Percentiles rank a stretch among this genome's conserved stretches.
Conservation (phyloP, 2,329 filamentous ascomycete species). For the Sphaerulina populicola region DNA sequence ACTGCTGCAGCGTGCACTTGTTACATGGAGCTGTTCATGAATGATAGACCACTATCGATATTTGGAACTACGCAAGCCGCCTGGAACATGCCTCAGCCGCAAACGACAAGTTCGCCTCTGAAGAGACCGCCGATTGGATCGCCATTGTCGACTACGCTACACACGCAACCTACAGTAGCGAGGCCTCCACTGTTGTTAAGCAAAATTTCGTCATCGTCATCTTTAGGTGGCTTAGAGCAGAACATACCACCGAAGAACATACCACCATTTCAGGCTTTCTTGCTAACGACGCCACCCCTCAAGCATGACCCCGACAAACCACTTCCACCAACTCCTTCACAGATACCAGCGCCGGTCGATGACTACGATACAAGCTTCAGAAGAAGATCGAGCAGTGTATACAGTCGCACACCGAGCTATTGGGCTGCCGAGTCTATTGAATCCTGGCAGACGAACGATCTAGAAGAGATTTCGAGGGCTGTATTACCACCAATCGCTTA, state of each 20-base stretch:
- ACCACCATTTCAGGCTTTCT: slow-evolving; percentile 30
- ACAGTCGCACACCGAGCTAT: slow-evolving; percentile 29
- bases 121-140: slow-evolving; percentile 16
- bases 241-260: slow-evolving; percentile 23
- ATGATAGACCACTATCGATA: slow-evolving; percentile 22
- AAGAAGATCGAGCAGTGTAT: slow-evolving; percentile 30
- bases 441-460: slow-evolving; percentile 19
- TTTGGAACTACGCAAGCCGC: slow-evolving; percentile 20
- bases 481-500: slow-evolving; percentile 26
- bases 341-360: not conserved
- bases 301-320: slow-evolving; percentile 27
- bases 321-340: slow-evolving; percentile 23
- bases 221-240: slow-evolving; percentile 23
- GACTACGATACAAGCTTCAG: not conserved
- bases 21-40: slow-evolving; percentile 21
- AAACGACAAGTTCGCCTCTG: slow-evolving; percentile 4
- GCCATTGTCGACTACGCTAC: slow-evolving; percentile 9
- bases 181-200: slow-evolving; percentile 6
- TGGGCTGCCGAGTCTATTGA: slow-evolving; percentile 15
- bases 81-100: slow-evolving; percentile 16
- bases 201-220: slow-evolving; percentile 19
- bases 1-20: not conserved
- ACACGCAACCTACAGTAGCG: slow-evolving; percentile 5
- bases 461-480: slow-evolving; percentile 20
- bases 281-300: slow-evolving; percentile 26